Conservation (phyloP, 2,329 filamentous ascomycete species). For the Periglandula ipomoeae region DNA sequence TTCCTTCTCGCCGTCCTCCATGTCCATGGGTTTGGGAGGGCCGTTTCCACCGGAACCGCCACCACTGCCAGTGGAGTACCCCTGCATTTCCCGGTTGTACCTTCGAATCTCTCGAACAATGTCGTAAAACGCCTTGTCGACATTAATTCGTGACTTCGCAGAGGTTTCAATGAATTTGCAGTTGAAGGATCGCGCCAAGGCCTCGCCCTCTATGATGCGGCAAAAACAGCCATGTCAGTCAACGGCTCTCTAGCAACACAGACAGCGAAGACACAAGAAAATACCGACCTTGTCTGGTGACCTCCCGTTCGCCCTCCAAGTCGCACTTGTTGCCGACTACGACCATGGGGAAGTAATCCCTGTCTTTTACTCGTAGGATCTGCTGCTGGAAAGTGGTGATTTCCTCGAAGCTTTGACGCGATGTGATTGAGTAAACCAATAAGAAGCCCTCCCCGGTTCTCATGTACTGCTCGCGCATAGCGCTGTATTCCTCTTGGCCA, state of each 20-base stretch:
- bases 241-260: background rate
- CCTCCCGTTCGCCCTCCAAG: constrained; percentile 85
- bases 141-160: constrained; percentile 94
- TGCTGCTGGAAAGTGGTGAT: constrained; percentile 99
- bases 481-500: constrained; percentile 97
- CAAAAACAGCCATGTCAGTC: constrained; percentile 1
- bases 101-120: constrained; percentile 95
- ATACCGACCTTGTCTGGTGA: constrained; percentile 75
- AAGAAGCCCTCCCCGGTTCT: constrained; percentile 96
- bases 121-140: constrained; percentile 97
- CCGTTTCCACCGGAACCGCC: constrained; percentile 52
- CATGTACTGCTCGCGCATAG: constrained; percentile 99
- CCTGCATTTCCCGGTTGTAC: constrained; percentile 97
- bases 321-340: constrained; percentile 99
- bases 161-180: constrained; percentile 99
- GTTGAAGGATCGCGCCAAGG: constrained; percentile 74
- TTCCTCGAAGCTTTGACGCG: constrained; percentile 94
- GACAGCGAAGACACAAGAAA: background rate
- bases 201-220: constrained; percentile 66
- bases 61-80: constrained; percentile 65
- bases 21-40: constrained; percentile 66
- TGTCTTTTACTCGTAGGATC: constrained; percentile 97
- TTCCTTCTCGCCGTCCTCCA: constrained; percentile 59
- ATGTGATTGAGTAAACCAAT: constrained; percentile 96
- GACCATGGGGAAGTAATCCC: constrained; percentile 99